These are phyloP conservation scores for Piper longum DNA, from an alignment of 164 flowering plant genomes.

Conservation along the genomic window DNA sequence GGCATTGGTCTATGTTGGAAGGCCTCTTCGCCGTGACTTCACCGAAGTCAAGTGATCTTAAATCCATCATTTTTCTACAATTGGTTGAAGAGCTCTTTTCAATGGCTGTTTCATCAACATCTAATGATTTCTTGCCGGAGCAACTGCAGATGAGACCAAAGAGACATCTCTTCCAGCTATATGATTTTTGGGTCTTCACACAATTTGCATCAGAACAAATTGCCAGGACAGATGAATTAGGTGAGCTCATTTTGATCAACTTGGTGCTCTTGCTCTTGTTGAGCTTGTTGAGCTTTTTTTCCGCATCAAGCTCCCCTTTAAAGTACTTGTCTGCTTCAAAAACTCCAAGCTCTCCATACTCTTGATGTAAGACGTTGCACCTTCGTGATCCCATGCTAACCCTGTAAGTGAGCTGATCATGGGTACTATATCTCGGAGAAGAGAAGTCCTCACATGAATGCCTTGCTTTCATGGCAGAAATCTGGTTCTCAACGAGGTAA, in stretches of 20 bases:
- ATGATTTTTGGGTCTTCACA: too few species aligned
- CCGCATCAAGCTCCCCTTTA: slow-evolving; percentile 30
- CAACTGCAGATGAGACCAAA: slow-evolving; percentile 41
- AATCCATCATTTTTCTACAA: slow-evolving; percentile 2
- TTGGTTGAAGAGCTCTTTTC: neutral
- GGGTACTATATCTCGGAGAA: neutral
- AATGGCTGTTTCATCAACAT: slow-evolving; percentile 7
- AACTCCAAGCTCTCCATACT: slow-evolving; percentile 50
- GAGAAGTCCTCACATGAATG: slow-evolving; percentile 6
- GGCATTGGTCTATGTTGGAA: neutral
- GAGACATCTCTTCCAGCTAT: slow-evolving; percentile 16
- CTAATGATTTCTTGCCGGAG: slow-evolving; percentile 36
- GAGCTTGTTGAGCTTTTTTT: slow-evolving; percentile 5
- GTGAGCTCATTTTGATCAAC: neutral
- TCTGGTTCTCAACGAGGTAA: slow-evolving; percentile 21
- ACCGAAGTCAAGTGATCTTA: slow-evolving; percentile 4
- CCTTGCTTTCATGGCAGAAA: slow-evolving; percentile 15
- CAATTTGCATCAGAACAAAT: neutral
- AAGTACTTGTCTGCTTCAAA: slow-evolving; percentile 69
- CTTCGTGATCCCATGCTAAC: slow-evolving; percentile 7
- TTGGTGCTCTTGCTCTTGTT: neutral
- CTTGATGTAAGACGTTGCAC: slow-evolving; percentile 7
- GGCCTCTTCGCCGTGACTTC: slow-evolving; percentile 1
- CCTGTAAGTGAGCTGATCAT: neutral
- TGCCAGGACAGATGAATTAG: neutral